Percentiles rank a stretch among this genome's conserved stretches.
Evolutionary conservation across 768 basidiomycete genomes (phyloP).

Genomic region (Leccinum variicolor): DNA sequence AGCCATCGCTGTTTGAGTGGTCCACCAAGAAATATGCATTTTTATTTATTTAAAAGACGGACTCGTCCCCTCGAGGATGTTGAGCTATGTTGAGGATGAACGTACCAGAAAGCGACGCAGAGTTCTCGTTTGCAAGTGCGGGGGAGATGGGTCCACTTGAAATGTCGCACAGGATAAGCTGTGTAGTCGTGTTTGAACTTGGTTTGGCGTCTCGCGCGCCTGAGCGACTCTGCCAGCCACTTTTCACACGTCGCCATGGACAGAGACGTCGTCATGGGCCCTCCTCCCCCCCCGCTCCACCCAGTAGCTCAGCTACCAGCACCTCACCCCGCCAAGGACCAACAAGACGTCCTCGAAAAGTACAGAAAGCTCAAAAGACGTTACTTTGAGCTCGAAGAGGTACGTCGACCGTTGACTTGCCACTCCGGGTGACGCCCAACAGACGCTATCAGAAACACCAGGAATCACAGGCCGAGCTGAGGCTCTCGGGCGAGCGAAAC

Average conservation of each 20-base stretch:
- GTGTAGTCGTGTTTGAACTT: slow-evolving; percentile 35
- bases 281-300: slow-evolving; percentile 38
- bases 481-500: slow-evolving; percentile 61
- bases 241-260: slow-evolving; percentile 36
- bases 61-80: background rate
- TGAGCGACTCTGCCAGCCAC: slow-evolving; percentile 12
- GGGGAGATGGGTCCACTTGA: background rate
- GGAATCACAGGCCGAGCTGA: slow-evolving; percentile 54
- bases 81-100: background rate
- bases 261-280: slow-evolving; percentile 51
- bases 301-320: slow-evolving; percentile 26
- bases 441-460: slow-evolving; percentile 48
- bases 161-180: slow-evolving; percentile 7
- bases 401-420: slow-evolving; percentile 31
- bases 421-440: background rate
- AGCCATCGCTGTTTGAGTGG: slow-evolving; percentile 2
- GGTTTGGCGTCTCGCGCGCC: slow-evolving; percentile 28
- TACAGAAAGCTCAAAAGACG: slow-evolving; percentile 63
- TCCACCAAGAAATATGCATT: background rate
- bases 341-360: slow-evolving; percentile 54
- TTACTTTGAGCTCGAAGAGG: slow-evolving; percentile 69
- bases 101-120: background rate
- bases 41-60: too few species aligned
- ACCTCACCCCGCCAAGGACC: slow-evolving; percentile 34
- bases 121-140: background rate